A percentile compares a stretch with the other conserved stretches of the same genome.
These are phyloP conservation scores for Monocercomonoides exilis DNA, from an alignment of 78 protist genomes.

Conservation along the genomic window DNA sequence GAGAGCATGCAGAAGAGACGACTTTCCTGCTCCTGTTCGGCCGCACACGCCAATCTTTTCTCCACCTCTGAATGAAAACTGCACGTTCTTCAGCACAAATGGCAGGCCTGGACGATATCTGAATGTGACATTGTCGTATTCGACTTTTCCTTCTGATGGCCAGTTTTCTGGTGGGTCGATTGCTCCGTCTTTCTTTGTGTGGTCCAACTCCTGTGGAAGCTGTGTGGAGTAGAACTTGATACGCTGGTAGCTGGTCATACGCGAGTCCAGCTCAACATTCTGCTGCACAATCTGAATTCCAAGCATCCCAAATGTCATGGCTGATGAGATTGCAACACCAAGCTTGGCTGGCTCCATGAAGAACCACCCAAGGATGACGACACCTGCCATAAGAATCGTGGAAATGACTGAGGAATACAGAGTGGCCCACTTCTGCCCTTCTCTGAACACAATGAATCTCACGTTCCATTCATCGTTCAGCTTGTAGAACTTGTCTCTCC, in stretches of 20 bases:
- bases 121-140: neutral
- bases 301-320: too few species aligned
- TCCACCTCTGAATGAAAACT: neutral
- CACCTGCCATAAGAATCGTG: neutral
- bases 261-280: neutral
- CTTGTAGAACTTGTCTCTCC: neutral
- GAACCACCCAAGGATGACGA: neutral
- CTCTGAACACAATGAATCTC: neutral
- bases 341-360: too few species aligned
- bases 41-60: constrained; percentile 36
- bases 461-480: too few species aligned
- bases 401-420: neutral
- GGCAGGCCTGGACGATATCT: constrained; percentile 17
- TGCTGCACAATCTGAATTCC: too few species aligned
- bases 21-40: constrained; percentile 42
- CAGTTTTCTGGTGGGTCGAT: too few species aligned
- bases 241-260: neutral
- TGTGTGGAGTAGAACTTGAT: too few species aligned
- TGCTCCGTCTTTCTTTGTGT: neutral
- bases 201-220: neutral
- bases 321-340: too few species aligned
- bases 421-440: neutral
- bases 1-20: neutral
- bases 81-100: neutral
- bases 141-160: neutral